Conservation (phyloP, 805 yeast species). For the Teunomyces pallodes region DNA sequence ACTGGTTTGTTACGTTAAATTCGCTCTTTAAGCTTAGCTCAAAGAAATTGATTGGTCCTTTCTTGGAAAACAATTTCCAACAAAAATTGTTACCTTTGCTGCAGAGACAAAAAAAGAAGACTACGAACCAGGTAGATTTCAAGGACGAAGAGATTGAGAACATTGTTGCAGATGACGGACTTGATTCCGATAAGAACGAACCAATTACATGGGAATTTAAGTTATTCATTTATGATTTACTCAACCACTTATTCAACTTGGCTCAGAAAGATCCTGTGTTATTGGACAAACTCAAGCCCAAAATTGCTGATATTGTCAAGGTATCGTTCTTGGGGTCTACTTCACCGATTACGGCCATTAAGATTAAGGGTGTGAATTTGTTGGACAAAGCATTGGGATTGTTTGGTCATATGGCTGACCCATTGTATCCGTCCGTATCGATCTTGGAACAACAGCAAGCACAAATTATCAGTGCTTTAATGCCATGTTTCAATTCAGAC, state of each 20-base stretch:
- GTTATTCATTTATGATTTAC: slow-evolving; percentile 43
- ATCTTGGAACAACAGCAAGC: slow-evolving; percentile 92
- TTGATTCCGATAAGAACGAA: slow-evolving; percentile 46
- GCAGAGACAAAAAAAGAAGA: slow-evolving; percentile 42
- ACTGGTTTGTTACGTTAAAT: slow-evolving; percentile 60
- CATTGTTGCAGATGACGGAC: slow-evolving; percentile 34
- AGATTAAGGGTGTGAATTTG: slow-evolving; percentile 63
- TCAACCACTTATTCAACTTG: slow-evolving; percentile 41
- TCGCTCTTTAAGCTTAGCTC: slow-evolving; percentile 46
- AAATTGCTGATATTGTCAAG: slow-evolving; percentile 65
- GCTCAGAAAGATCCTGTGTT: slow-evolving; percentile 43
- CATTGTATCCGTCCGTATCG: slow-evolving; percentile 66
- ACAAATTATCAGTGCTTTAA: slow-evolving; percentile 82
- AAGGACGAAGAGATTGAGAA: slow-evolving; percentile 42
- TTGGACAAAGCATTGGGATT: slow-evolving; percentile 60
- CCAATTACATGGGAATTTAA: slow-evolving; percentile 60
- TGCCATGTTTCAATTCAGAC: slow-evolving; percentile 78
- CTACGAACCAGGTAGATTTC: slow-evolving; percentile 25
- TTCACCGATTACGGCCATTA: slow-evolving; percentile 57
- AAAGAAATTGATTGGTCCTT: slow-evolving; percentile 39
- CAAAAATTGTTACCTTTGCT: slow-evolving; percentile 40
- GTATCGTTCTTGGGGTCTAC: slow-evolving; percentile 82
- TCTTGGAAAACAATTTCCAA: slow-evolving; percentile 36
- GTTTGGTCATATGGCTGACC: slow-evolving; percentile 64
- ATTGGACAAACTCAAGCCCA: slow-evolving; percentile 40